Percentiles rank a stretch among this genome's conserved stretches.
These are phyloP conservation scores for Panellus pusillus DNA, from an alignment of 768 basidiomycete species.

Conservation along the genomic window DNA sequence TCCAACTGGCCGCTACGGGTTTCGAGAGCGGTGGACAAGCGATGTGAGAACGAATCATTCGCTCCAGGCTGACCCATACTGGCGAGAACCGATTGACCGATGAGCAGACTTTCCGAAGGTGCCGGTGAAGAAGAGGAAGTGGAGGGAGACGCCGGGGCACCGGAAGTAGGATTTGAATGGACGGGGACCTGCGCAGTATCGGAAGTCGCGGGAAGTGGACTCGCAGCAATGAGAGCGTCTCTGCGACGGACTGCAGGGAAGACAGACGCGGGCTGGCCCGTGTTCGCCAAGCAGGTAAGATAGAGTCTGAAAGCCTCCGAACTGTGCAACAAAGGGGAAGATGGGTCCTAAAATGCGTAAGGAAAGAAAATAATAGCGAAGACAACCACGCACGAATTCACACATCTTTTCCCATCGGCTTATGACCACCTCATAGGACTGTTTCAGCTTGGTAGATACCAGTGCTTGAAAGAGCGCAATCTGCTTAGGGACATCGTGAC, in stretches of 20 bases:
- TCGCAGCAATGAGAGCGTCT: constrained; percentile 57
- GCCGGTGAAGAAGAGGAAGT: constrained; percentile 10
- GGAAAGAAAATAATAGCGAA: constrained; percentile 10
- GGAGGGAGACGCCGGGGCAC: background rate
- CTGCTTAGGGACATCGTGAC: constrained; percentile 69
- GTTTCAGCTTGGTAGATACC: constrained; percentile 58
- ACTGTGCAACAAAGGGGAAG: constrained; percentile 69
- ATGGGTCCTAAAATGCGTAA: constrained; percentile 49
- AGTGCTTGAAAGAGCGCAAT: constrained; percentile 69
- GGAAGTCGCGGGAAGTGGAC: constrained; percentile 20
- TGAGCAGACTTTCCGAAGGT: constrained; percentile 27
- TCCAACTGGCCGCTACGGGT: constrained; percentile 45
- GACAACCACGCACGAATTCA: constrained; percentile 66
- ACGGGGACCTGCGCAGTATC: constrained; percentile 6
- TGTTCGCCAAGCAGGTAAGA: constrained; percentile 62
- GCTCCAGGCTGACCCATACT: constrained; percentile 32
- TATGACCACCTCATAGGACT: constrained; percentile 71
- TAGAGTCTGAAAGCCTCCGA: constrained; percentile 78
- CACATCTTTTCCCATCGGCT: constrained; percentile 82
- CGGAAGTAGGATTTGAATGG: background rate
- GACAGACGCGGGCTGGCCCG: constrained; percentile 56
- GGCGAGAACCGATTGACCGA: constrained; percentile 49
- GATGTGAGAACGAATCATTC: constrained; percentile 19
- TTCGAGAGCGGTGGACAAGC: constrained; percentile 40
- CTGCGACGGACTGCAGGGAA: constrained; percentile 66